Conservation (phyloP, 2,329 filamentous ascomycete species). For the Cylindrodendrum hubeiense region DNA sequence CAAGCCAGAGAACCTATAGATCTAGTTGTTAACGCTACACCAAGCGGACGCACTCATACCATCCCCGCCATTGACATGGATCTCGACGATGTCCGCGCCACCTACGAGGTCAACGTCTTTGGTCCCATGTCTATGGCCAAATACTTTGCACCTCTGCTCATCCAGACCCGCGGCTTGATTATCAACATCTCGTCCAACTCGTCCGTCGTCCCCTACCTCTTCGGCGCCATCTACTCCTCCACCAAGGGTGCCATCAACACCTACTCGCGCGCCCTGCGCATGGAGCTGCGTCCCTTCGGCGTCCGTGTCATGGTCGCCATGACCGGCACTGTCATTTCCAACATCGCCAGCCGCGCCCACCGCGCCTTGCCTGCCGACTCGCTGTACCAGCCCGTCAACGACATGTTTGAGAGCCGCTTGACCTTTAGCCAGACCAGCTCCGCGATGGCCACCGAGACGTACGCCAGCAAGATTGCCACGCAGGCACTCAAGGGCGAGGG, state of each 20-base stretch:
- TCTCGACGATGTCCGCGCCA: conserved; percentile 63
- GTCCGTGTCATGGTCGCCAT: conserved; percentile 70
- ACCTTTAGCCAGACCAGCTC: conserved; percentile 62
- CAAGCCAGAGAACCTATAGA: background rate
- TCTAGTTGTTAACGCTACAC: background rate
- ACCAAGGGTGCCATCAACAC: conserved; percentile 66
- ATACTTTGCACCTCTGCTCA: conserved; percentile 62
- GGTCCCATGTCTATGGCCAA: conserved; percentile 68
- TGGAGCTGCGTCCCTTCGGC: conserved; percentile 65
- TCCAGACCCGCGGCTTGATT: conserved; percentile 63
- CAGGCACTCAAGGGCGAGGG: conserved; percentile 57
- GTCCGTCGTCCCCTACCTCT: conserved; percentile 64
- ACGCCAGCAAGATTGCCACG: conserved; percentile 57
- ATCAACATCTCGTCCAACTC: conserved; percentile 68
- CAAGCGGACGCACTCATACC: conserved; percentile 63
- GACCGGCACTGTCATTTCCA: conserved; percentile 65
- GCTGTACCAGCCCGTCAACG: conserved; percentile 59
- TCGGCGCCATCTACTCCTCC: conserved; percentile 66
- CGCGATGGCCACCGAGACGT: conserved; percentile 59
- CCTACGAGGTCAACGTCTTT: conserved; percentile 70
- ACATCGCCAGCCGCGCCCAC: conserved; percentile 58
- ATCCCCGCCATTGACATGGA: conserved; percentile 65
- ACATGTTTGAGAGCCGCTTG: conserved; percentile 60
- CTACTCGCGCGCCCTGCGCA: conserved; percentile 66
- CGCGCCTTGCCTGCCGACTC: conserved; percentile 59